phyloP scores from a whole-genome alignment of 2,329 filamentous ascomycete genomes.

The Colletotrichum tabaci region DNA sequence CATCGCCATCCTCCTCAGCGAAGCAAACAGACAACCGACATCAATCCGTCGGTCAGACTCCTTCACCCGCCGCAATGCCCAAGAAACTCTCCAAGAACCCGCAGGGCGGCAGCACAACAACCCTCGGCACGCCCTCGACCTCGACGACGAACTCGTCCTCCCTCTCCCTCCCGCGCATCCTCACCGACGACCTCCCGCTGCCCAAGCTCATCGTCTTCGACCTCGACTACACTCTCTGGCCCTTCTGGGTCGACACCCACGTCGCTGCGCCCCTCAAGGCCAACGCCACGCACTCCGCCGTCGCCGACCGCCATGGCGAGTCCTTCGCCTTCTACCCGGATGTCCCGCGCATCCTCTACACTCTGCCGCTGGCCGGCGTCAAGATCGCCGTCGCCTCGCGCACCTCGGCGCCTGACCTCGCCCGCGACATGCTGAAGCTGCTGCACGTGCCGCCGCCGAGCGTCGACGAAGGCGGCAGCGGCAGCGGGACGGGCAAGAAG shows the following conservation, averaged over 20 bases:
- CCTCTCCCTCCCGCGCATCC: conserved; percentile 56
- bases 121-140: conserved; percentile 45
- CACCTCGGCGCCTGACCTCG: conserved; percentile 84
- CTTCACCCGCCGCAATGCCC: conserved; percentile 46
- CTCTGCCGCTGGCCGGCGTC: conserved; percentile 64
- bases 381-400: conserved; percentile 83
- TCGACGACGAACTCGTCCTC: conserved; percentile 45
- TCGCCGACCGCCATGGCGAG: conserved; percentile 73
- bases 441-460: conserved; percentile 69
- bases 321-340: conserved; percentile 79
- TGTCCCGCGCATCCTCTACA: conserved; percentile 76
- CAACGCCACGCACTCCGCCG: conserved; percentile 57
- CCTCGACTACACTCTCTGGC: conserved; percentile 98
- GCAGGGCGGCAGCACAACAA: conserved; percentile 44
- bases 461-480: conserved; percentile 42
- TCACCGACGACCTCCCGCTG: conserved; percentile 75
- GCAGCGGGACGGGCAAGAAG: conserved; percentile 43
- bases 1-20: background rate
- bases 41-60: too few relatives aligned
- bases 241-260: conserved; percentile 98
- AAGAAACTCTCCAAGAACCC: conserved; percentile 51
- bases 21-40: background rate
- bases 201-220: conserved; percentile 93
- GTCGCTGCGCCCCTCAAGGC: conserved; percentile 79
- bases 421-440: conserved; percentile 83